phyloP scores from a whole-genome alignment of 495 filamentous ascomycete species.

The Penicillium cinerascens region DNA sequence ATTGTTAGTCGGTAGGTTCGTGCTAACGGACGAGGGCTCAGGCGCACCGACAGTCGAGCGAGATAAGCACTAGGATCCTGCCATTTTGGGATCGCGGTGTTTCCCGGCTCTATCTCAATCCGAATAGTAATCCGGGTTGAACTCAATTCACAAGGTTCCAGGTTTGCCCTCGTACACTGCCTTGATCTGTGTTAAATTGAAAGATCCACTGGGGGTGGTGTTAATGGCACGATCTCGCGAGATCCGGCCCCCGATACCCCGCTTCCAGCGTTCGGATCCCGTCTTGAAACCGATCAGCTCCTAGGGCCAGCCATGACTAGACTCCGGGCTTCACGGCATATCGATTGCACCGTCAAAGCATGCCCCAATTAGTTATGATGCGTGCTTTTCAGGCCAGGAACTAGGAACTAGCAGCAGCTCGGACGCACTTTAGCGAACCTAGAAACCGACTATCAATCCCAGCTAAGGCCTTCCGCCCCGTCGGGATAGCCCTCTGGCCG shows the following conservation, averaged over 20 bases:
- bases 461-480: not conserved
- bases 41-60: constrained; percentile 5
- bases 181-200: constrained; percentile 16
- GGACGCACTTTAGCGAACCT: constrained; percentile 5
- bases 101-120: not conserved
- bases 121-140: not conserved
- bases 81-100: not conserved
- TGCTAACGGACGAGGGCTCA: constrained; percentile 8
- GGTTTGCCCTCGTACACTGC: constrained; percentile 6
- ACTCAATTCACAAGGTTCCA: constrained; percentile 20
- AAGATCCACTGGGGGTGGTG: constrained; percentile 8
- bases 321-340: not conserved
- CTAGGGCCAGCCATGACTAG: not conserved
- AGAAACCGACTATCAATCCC: not conserved
- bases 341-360: constrained; percentile 2
- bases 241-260: constrained; percentile 12
- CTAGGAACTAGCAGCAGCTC: not conserved
- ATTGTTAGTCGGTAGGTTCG: not conserved
- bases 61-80: constrained; percentile 14
- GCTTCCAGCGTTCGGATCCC: constrained; percentile 4
- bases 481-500: not conserved
- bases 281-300: not conserved
- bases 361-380: not conserved
- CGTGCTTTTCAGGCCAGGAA: constrained; percentile 1
- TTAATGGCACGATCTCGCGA: constrained; percentile 10